A percentile compares a stretch with the other conserved stretches of the same genome.
phyloP scores from a whole-genome alignment of 2,329 filamentous ascomycete genomes.

The Corniculantispora saksenae region DNA sequence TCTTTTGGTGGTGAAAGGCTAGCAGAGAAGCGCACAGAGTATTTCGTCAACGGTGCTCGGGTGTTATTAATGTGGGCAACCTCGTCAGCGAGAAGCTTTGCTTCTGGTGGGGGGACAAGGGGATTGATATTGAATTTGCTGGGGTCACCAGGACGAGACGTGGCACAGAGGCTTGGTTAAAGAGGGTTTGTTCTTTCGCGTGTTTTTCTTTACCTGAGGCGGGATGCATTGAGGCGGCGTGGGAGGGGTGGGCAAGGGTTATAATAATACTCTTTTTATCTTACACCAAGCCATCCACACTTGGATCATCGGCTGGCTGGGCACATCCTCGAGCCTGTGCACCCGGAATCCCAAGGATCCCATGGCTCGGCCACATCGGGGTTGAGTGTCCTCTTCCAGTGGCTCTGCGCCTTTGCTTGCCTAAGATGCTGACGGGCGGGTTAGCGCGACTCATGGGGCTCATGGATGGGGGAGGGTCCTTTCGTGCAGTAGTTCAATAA shows the following conservation, averaged over 20 bases:
- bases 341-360: slow-evolving; percentile 3
- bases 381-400: not conserved
- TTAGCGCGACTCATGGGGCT: slow-evolving; percentile 10
- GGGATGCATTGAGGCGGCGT: not conserved
- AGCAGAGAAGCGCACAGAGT: not conserved
- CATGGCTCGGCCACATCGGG: slow-evolving; percentile 13
- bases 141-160: slow-evolving; percentile 8
- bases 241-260: not conserved
- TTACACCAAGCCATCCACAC: not conserved
- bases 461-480: not conserved
- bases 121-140: slow-evolving; percentile 15
- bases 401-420: not conserved
- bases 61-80: slow-evolving; percentile 7
- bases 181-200: slow-evolving; percentile 15
- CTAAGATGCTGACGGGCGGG: slow-evolving; percentile 5
- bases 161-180: slow-evolving; percentile 11
- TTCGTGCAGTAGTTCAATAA: slow-evolving; percentile 7
- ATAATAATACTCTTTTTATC: not conserved
- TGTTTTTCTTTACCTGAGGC: not conserved
- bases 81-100: not conserved
- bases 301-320: slow-evolving; percentile 6
- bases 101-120: slow-evolving; percentile 2
- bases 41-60: not conserved
- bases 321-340: not conserved
- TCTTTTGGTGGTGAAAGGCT: not conserved